Evolutionary conservation across 1,139 yeast genomes (phyloP), one percentile per base, ranked within the genome.

Genomic region (Suhomyces maxii): DNA sequence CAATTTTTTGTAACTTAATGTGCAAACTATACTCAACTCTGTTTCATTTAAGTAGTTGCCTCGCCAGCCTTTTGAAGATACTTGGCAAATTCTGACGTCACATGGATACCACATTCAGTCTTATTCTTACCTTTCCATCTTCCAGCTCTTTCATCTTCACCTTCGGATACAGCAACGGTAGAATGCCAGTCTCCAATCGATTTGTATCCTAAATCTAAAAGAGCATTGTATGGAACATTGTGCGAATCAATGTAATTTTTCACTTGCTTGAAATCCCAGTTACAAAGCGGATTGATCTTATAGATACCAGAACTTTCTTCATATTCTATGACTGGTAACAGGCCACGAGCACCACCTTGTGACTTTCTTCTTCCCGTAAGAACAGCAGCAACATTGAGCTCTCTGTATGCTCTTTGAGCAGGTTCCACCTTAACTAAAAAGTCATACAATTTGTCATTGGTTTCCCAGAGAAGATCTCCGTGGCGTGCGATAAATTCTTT

Each of bases 151-250:
- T 93, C 99, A 62, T 91, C 97, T 61, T 89, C 97, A 6, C 95
- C 96, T 40, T 87, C 97, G 9, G 73, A 80, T 9, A 89, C 96
- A 1, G 98, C 97, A 36, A 70, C 82, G 0, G 99, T 93, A 0
- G 96, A 88, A 66, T 93, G 99, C 82, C 93, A 93, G 67, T 93
- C 99, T 1, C 99, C 99, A 18, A 93, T 80, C 0, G 96, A 87
- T 58, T 90, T 84, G 67, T 91, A 93, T 0, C 98, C 98, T 49
- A 83, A 73, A 64, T 90, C 95, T 42, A 93, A 71, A 39, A 93
- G 72, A 50, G 80, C 89, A 61, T 93, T 93, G 68, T 87, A 89
- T 4, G 97, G 97, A 13, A 91, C 96, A 9, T 79, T 56, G 64
- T 89, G 69, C 28, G 73, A 76, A 50, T 85, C 83, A 49, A 91